Conservation (phyloP, 352 stramenopile genomes). For the Globisporangium yorkense region DNA sequence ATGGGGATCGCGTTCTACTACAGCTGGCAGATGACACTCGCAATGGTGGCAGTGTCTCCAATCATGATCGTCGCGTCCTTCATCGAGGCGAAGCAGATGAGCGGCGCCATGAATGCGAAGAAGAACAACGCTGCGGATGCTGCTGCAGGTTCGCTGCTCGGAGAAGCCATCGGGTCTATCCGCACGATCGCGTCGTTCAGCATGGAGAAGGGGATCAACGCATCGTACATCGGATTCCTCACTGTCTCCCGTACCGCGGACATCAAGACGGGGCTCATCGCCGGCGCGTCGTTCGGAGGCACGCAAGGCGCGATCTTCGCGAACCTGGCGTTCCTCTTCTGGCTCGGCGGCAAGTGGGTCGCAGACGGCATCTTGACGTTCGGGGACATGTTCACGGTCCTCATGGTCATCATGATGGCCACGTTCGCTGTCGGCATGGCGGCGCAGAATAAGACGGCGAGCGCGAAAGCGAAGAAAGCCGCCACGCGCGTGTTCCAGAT, state of each 20-base stretch:
- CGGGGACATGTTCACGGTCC: conserved; percentile 25
- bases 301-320: conserved; percentile 45
- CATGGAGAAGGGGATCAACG: conserved; percentile 17
- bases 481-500: conserved; percentile 33
- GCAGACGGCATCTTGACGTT: conserved; percentile 27
- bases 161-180: conserved; percentile 39
- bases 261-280: conserved; percentile 28
- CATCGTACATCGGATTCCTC: conserved; percentile 17
- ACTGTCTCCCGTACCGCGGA: conserved; percentile 16
- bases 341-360: conserved; percentile 37
- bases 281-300: conserved; percentile 38
- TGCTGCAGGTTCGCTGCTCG: conserved; percentile 28
- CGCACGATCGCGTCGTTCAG: conserved; percentile 38
- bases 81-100: conserved; percentile 33
- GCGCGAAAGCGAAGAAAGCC: conserved; percentile 22
- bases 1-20: conserved; percentile 46
- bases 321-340: conserved; percentile 64
- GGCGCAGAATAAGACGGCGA: conserved; percentile 19
- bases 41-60: conserved; percentile 19
- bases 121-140: conserved; percentile 36
- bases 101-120: conserved; percentile 26
- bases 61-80: conserved; percentile 27
- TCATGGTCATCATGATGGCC: conserved; percentile 29
- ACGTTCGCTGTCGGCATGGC: conserved; percentile 25
- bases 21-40: conserved; percentile 55